Base-by-base conservation (phyloP, 2,329 filamentous ascomycete species). In the Fusarium beomiforme region DNA sequence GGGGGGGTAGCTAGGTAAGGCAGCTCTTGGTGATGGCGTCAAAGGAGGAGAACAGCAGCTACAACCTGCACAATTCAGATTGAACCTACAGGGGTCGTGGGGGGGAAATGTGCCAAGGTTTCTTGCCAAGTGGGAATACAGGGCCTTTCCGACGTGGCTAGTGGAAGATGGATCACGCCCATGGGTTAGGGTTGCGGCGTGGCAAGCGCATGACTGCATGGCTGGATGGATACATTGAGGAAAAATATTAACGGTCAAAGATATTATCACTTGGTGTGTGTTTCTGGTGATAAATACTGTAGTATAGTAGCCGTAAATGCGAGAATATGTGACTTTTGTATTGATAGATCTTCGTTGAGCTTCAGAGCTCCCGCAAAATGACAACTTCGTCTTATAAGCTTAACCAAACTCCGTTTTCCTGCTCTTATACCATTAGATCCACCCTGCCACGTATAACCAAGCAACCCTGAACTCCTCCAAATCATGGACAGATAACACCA, bases 21-120 rank as follows among this genome's bases (percentile, higher is more conserved):
- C 43, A 68, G 59, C 43, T 55, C 43, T 59, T 73, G 71, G 68
- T 59, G 70, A 73, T 73, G 71, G 70, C 71, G 71, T 73, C 71
- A 74, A 73, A 65, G 60, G 63, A 70, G 50, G 67, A 62, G 55
- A 56, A 59, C 61, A 54, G 29, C 29, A 46, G 58, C 62, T 60
- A 55, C 59, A 23, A 21, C 24, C 39, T 33, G 37, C 37, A 44
- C 37, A 44, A 41, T 53, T 54, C 63, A 51, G 49, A 54, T 61
- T 61, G 41, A 67, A 67, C 36, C n/a, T 56, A 69, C 69, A 72
- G 60, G 65, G 69, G 69, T 63, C 66, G 57, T 60, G 56, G 69
- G 59, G 56, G 46, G 43, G 31, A 60, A 64, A 29, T 53, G 51
- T 34, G 49, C 44, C 63, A 66, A 59, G 60, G 39, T 60, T 51